Evolutionary conservation across 176 grass and related monocot genomes (phyloP), one percentile per base, ranked within the genome.

Genomic region (Poa annua): DNA sequence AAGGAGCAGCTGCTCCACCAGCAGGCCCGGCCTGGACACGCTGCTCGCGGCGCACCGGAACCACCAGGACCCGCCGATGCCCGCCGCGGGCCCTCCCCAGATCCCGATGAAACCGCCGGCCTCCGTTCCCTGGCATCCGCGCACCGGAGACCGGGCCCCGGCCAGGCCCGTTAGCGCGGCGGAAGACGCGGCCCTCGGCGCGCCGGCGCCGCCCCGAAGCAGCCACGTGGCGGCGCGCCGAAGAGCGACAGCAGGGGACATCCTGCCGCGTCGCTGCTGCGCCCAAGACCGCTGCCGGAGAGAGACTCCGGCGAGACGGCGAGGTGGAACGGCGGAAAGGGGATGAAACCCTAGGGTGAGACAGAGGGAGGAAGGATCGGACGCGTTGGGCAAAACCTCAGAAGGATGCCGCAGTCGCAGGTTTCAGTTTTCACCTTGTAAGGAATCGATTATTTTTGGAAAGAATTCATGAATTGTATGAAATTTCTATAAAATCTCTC

Each of bases 41-140:
- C 78, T 80, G 63, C 78, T 80, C 1, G 47, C 78, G 61, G 78
- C 78, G 63, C 78, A 80, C 11, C 60, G 62, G 78, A 80, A 50
- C 78, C 78, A 80, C 78, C 62, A 36, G 29, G 63, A 38, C 47
- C 5, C 48, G 78, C 11, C 66, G 34, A 21, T 5, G 38, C 20
- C 12, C 8, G 47, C 25, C 8, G 47, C 47, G 10, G 63, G 78
- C 0, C 78, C 63, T 68, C 44, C 78, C 63, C 63, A 50, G 26
- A 80, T 68, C 3, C 78, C 78, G 4, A 80, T 32, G 63, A 68
- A 80, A 11, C 44, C 61, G 62, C 45, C 4, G 7, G 17, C 44
- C 1, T 66, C 61, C 1, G 60, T 50, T 16, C 17, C 61, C 24
- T 34, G 77, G 42, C 10, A 50, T 34, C 25, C 59, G 25, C 59